phyloP scores from a whole-genome alignment of 108 stramenopile species.

The Stephanodiscus minutulus region DNA sequence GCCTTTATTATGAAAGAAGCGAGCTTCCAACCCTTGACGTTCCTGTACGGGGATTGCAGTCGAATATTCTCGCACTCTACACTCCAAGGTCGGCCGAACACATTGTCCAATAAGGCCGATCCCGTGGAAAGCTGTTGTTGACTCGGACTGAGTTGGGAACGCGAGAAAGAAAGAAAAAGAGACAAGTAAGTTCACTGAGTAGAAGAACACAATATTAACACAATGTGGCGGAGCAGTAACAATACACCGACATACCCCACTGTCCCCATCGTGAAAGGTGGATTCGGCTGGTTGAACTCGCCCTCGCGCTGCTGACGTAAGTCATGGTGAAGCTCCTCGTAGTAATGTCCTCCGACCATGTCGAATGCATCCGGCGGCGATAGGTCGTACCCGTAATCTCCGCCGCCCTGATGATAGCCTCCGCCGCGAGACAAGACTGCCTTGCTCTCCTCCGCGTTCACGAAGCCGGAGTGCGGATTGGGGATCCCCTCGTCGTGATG shows the following conservation, averaged over 20 bases:
- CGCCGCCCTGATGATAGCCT: constrained; percentile 33
- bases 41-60: constrained; percentile 72
- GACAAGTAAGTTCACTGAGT: neutral
- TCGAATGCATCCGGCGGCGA: constrained; percentile 50
- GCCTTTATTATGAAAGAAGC: constrained; percentile 89
- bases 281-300: constrained; percentile 15
- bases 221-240: neutral
- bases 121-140: constrained; percentile 30
- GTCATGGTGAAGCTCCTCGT: constrained; percentile 67
- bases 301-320: constrained; percentile 48
- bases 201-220: constrained; percentile 1
- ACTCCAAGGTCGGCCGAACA: constrained; percentile 79
- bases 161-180: neutral
- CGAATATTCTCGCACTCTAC: constrained; percentile 74
- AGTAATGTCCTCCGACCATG: constrained; percentile 63
- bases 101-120: constrained; percentile 63
- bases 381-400: constrained; percentile 19
- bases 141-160: neutral
- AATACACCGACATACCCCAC: constrained; percentile 5
- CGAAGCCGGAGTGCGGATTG: neutral
- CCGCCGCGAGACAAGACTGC: constrained; percentile 40
- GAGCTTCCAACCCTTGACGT: constrained; percentile 80
- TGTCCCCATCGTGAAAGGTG: constrained; percentile 9
- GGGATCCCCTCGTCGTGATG: neutral
- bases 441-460: constrained; percentile 16